phyloP scores from a whole-genome alignment of 257 asterid species.

The Nicotiana obtusifolia region DNA sequence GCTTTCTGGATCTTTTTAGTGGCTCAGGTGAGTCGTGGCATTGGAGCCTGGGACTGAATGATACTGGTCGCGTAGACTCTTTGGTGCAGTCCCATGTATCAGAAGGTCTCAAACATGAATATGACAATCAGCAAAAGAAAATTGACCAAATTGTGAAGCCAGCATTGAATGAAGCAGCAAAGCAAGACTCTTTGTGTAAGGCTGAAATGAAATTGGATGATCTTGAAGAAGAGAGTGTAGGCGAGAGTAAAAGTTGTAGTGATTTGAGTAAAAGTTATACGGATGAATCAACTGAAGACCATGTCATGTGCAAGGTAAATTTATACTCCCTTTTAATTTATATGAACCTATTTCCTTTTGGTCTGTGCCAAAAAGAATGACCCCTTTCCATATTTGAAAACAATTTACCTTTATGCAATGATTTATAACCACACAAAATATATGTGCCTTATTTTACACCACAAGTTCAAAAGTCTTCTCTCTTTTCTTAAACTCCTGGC shows the following conservation, averaged over 20 bases:
- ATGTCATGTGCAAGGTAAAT: conserved; percentile 29
- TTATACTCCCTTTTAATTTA: conserved; percentile 11
- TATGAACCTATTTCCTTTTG: too few relatives aligned
- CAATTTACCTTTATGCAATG: too few relatives aligned
- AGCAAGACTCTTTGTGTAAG: conserved; percentile 31
- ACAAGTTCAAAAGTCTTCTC: too few relatives aligned
- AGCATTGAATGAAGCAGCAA: conserved; percentile 32
- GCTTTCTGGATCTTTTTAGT: conserved; percentile 82
- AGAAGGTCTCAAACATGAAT: conserved; percentile 35
- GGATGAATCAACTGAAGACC: conserved; percentile 42
- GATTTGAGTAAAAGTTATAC: conserved; percentile 40
- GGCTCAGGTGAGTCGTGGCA: conserved; percentile 96
- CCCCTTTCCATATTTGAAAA: too few relatives aligned
- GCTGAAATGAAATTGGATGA: conserved; percentile 42
- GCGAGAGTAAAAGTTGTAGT: conserved; percentile 40
- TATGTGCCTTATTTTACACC: too few relatives aligned
- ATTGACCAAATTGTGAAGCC: conserved; percentile 39
- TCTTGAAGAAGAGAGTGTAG: conserved; percentile 76
- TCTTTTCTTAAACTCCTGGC: too few relatives aligned
- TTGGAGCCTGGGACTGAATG: conserved; percentile 70
- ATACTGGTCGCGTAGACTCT: conserved; percentile 28
- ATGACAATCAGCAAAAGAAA: conserved; percentile 30
- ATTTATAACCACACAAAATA: too few relatives aligned
- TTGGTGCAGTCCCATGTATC: conserved; percentile 27
- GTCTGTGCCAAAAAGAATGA: too few relatives aligned